Base-by-base conservation (phyloP, 2,329 filamentous ascomycete species). In the Trichoderma atrobrunneum region DNA sequence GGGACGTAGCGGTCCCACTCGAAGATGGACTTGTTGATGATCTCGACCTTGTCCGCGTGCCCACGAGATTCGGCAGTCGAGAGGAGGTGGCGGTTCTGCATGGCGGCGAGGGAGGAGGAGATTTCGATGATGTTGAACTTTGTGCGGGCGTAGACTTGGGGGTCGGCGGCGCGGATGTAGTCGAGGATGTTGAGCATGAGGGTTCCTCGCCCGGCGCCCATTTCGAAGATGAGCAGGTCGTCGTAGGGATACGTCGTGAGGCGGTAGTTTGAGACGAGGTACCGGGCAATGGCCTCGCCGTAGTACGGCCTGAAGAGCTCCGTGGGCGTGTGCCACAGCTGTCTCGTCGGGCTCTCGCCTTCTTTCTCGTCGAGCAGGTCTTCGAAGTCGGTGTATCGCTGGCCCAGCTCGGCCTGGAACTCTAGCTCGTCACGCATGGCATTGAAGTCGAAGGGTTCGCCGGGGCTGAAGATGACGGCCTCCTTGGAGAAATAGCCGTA, bases 131-230 rank as follows among this genome's bases (percentile, higher is more conserved):
- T 93, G 81, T 93, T 93, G 87, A 92, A 99, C 78, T 94, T 92
- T 6, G 96, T 99, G 72, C 96, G 91, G 77, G 93, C 92, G 82
- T 99, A 99, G 36, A 99, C 95, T 75, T 95, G 92, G 0, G 95
- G 94, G 77, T 98, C 93, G 59, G 91, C 87, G 75, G 93, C 91
- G 74, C 95, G 93, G 80, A 99, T 97, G 82, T 97, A 97, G 85
- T 99, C 95, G 74, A 99, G 88, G 72, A 99, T 95, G 82, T 99
- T 99, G 79, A 96, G 87, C 96, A 99, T 99, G 79, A 99, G 88
- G 0, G 97, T 99, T 74, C 96, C 96, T 78, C 97, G 95, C 77
- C 96, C 96, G 51, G 96, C 96, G 67, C 96, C 96, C 92, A 99
- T 97, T 81, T 99, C 96, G 87, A 98, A 99, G 81, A 99, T 97